Evolutionary conservation across 331 rosid species (phyloP), one percentile per base, ranked within the genome.

Genomic region (Quercus tomentella): DNA sequence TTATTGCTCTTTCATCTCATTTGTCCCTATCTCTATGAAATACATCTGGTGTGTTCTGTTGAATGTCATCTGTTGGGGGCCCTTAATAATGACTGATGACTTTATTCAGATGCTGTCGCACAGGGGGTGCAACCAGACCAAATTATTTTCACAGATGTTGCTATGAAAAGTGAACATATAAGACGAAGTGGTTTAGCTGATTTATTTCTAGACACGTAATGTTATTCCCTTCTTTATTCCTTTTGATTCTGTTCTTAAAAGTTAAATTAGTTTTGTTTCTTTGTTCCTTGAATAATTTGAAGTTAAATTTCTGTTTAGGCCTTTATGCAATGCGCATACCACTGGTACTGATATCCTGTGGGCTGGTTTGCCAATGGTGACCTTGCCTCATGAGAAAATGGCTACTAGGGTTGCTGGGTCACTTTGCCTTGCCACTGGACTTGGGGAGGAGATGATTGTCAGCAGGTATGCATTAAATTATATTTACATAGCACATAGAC

Each of bases 351-450:
- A 96, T 86, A 87, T 96, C 74, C 81, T 96, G 56, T 96, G 99
- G 99, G 99, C 99, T 6, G 99, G 99, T 65, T 78, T 96, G 73
- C 98, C 99, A 4, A 96, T 96, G 99, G 82, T 96, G 79, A 96
- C 99, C 75, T 84, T 93, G 82, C 99, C 99, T 68, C 97, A 92
- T 56, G 97, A 93, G 85, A 93, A 93, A 86, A 96, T 96, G 99
- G 99, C 99, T 73, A 96, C 99, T 28, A 87, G 99, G 86, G 99
- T 96, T 88, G 99, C 99, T 67, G 99, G 98, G 49, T 96, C 99
- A 49, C 97, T 96, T 30, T 93, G 98, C 82, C 90, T 90, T 25
- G 92, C 99, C 26, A 88, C 99, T 70, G 98, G 98, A 70, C 80
- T 96, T 23, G 99, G 98, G 54, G 94, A 93, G 6, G 97, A 92